Base-by-base conservation (phyloP, 352 stramenopile species). In the Phytophthora pluvialis region DNA sequence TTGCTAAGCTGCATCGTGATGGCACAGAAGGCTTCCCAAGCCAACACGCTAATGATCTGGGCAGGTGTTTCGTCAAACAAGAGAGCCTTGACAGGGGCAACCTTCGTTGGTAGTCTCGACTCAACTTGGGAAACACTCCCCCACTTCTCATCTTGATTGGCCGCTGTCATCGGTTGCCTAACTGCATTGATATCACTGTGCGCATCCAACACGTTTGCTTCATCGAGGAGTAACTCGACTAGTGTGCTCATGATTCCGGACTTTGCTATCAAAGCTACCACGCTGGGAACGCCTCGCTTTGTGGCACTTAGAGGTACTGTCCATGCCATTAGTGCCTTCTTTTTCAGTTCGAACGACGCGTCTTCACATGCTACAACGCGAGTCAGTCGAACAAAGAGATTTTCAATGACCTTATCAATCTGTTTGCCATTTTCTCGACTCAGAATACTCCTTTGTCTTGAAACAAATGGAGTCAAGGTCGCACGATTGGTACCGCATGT, bases 301-400 rank as follows among this genome's bases (percentile, higher is more conserved):
- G 46, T 42, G 3, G 29, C 15, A 21, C 48, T 47, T 26, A 75
- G 39, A 35, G 70, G 66, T 8, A 78, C 51, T 35, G 61, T 53
- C 81, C 81, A 90, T 1, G 57, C 44, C n/a, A 83, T 25, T 13
- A 90, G 62, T 0, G 78, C 72, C 31, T 75, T 78, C 40, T 77
- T 70, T 54, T 85, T 85, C 45, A 90, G 40, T 5, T 71, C 50
- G 7, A 72, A 48, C 1, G 66, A 83, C 2, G 67, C 62, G 1
- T 83, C 66, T 0, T 77, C 67, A 43, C 70, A 80, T 9, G 80
- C 67, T 10, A 86, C 39, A 38, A 87, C 48, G 13, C 78, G 72
- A 15, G 76, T 60, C 18, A 83, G 36, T 13, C 76, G 75, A 36
- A 89, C 59, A 50, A 79, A 89, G 13, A 89, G 60, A 50, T 87